A percentile compares a stretch with the other conserved stretches of the same genome.
phyloP scores from a whole-genome alignment of 192 early-diverging fungal species.

The Kappamyces sp. region DNA sequence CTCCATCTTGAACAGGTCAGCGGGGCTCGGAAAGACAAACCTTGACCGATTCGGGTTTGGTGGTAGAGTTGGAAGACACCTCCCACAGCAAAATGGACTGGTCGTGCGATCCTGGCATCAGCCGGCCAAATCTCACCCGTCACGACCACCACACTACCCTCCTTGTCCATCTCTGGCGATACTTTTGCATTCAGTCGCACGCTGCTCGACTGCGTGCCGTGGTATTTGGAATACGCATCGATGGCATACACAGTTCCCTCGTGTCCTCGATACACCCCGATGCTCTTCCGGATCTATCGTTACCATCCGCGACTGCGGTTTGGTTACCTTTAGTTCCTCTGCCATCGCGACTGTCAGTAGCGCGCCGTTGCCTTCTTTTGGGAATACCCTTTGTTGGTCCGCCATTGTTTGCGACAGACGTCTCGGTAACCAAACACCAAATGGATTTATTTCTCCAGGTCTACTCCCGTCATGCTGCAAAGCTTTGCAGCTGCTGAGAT shows the following conservation, averaged over 20 bases:
- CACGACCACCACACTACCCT: neutral
- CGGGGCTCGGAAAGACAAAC: conserved; percentile 1
- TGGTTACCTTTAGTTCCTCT: conserved; percentile 15
- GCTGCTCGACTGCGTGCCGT: neutral
- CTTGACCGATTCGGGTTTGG: conserved; percentile 16
- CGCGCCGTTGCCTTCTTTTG: neutral
- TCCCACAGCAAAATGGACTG: conserved; percentile 36
- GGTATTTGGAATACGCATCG: conserved; percentile 29
- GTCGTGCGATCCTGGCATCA: conserved; percentile 43
- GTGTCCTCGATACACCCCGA: conserved; percentile 27
- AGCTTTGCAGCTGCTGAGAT: conserved; percentile 87
- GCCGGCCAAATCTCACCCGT: conserved; percentile 21
- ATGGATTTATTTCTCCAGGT: neutral
- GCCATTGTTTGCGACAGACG: neutral
- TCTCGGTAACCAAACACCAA: neutral
- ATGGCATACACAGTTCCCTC: conserved; percentile 47
- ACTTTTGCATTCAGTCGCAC: conserved; percentile 16
- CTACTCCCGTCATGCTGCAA: conserved; percentile 47
- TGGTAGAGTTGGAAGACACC: conserved; percentile 8
- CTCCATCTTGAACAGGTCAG: conserved; percentile 16
- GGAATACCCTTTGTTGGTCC: neutral
- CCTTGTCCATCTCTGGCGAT: neutral
- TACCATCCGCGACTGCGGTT: neutral
- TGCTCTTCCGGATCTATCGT: neutral
- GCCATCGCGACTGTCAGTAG: neutral